Percentiles rank a stretch among this genome's conserved stretches.
phyloP scores from a whole-genome alignment of 495 filamentous ascomycete genomes.

The Immersiella caudata region DNA sequence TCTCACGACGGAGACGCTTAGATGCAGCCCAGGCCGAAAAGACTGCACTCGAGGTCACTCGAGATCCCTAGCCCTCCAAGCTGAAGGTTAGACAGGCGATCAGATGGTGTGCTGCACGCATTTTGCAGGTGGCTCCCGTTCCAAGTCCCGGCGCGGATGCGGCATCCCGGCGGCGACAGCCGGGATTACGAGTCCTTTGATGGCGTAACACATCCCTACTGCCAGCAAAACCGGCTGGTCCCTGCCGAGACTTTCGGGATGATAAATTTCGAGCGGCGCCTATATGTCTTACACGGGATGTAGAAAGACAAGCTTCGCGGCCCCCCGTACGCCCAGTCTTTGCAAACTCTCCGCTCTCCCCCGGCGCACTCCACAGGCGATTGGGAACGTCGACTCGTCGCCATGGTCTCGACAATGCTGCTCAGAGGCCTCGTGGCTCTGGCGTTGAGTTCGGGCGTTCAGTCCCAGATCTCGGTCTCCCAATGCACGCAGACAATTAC shows the following conservation, averaged over 20 bases:
- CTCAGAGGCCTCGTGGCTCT: constrained; percentile 22
- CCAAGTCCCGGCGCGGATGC: not conserved
- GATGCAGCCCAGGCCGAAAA: not conserved
- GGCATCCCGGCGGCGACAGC: constrained; percentile 12
- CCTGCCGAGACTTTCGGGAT: not conserved
- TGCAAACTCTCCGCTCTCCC: not conserved
- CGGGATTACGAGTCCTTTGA: constrained; percentile 17
- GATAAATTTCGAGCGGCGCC: not conserved
- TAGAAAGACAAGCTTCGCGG: not conserved
- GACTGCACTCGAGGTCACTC: not conserved
- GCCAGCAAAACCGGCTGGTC: not conserved
- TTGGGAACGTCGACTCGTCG: not conserved
- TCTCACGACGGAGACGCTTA: not conserved
- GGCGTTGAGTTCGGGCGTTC: constrained; percentile 21
- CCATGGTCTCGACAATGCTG: constrained; percentile 26
- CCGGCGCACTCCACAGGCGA: not conserved
- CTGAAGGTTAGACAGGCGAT: too few relatives aligned
- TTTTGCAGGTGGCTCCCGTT: not conserved
- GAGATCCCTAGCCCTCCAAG: too few relatives aligned
- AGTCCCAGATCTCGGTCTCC: constrained; percentile 5
- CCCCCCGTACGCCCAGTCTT: not conserved
- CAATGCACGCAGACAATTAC: constrained; percentile 28
- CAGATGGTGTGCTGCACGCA: not conserved
- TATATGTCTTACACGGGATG: not conserved
- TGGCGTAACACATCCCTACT: not conserved